phyloP scores from a whole-genome alignment of 2,329 filamentous ascomycete species.

The Simplicillium aogashimaense region DNA sequence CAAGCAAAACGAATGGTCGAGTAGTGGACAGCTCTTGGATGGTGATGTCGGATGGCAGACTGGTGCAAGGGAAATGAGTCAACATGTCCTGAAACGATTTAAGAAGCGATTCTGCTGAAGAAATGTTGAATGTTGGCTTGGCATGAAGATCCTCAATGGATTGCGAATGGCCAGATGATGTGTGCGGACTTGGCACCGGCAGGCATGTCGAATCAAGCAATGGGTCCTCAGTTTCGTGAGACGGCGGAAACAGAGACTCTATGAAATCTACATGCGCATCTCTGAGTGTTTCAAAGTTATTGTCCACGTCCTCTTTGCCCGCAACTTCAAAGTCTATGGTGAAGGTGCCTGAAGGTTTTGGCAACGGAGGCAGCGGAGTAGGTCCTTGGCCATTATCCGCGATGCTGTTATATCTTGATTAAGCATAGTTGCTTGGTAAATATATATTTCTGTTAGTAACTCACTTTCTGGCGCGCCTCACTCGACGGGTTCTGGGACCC shows the following conservation, averaged over 20 bases:
- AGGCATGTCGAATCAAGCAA: slow-evolving; percentile 11
- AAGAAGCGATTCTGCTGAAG: slow-evolving; percentile 38
- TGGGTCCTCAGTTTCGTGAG: slow-evolving; percentile 12
- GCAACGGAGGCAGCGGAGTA: slow-evolving; percentile 16
- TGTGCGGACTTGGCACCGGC: slow-evolving; percentile 16
- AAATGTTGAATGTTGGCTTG: slow-evolving; percentile 44
- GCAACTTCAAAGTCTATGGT: slow-evolving; percentile 42
- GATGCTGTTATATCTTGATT: not conserved
- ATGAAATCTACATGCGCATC: slow-evolving; percentile 31
- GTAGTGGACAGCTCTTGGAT: slow-evolving; percentile 32
- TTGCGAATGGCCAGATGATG: slow-evolving; percentile 16
- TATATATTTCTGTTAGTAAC: not conserved
- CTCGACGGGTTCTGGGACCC: slow-evolving; percentile 39
- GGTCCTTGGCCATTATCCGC: not conserved
- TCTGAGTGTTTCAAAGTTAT: slow-evolving; percentile 31
- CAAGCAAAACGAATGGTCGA: slow-evolving; percentile 42
- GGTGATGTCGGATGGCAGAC: slow-evolving; percentile 26
- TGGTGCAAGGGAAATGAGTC: slow-evolving; percentile 31
- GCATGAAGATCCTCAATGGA: slow-evolving; percentile 29
- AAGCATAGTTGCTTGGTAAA: not conserved
- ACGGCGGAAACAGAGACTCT: slow-evolving; percentile 25
- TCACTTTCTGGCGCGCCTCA: slow-evolving; percentile 30
- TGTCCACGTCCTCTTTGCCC: slow-evolving; percentile 23
- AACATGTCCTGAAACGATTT: slow-evolving; percentile 32
- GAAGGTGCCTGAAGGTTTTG: slow-evolving; percentile 38